phyloP scores from a whole-genome alignment of 331 rosid genomes.

The Saraca asoca region DNA sequence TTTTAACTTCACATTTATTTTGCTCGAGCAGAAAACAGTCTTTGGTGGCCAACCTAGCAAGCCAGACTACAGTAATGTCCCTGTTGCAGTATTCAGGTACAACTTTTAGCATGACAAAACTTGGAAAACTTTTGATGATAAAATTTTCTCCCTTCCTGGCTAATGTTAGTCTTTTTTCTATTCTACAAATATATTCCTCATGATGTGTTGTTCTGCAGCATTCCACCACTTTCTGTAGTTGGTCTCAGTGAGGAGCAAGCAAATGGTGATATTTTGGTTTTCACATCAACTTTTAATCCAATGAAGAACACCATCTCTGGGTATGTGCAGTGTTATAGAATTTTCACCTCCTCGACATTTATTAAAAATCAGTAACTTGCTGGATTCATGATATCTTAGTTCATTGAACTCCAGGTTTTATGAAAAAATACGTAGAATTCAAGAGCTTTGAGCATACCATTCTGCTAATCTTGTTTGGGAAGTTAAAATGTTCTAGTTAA shows the following conservation, averaged over 20 bases:
- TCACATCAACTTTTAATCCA: conserved; percentile 77
- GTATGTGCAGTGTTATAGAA: conserved; percentile 46
- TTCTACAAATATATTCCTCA: conserved; percentile 20
- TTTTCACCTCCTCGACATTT: conserved; percentile 27
- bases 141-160: conserved; percentile 17
- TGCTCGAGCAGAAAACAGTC: conserved; percentile 69
- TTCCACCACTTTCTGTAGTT: conserved; percentile 82
- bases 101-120: conserved; percentile 12
- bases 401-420: conserved; percentile 6
- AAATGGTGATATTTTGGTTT: conserved; percentile 67
- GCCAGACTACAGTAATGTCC: conserved; percentile 65
- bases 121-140: conserved; percentile 1
- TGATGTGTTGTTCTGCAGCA: conserved; percentile 58
- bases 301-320: conserved; percentile 89
- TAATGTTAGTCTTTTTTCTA: conserved; percentile 15
- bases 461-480: too few species aligned
- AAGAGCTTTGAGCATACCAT: background rate
- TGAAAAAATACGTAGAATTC: background rate
- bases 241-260: conserved; percentile 84
- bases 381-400: conserved; percentile 29
- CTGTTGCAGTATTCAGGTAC: conserved; percentile 89
- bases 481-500: too few species aligned
- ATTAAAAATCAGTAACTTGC: conserved; percentile 3
- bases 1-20: background rate
- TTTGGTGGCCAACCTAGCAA: conserved; percentile 73